A percentile compares a stretch with the other conserved stretches of the same genome.
Evolutionary conservation across 2,329 filamentous ascomycete species (phyloP).

Genomic region (Exophiala dermatitidis): DNA sequence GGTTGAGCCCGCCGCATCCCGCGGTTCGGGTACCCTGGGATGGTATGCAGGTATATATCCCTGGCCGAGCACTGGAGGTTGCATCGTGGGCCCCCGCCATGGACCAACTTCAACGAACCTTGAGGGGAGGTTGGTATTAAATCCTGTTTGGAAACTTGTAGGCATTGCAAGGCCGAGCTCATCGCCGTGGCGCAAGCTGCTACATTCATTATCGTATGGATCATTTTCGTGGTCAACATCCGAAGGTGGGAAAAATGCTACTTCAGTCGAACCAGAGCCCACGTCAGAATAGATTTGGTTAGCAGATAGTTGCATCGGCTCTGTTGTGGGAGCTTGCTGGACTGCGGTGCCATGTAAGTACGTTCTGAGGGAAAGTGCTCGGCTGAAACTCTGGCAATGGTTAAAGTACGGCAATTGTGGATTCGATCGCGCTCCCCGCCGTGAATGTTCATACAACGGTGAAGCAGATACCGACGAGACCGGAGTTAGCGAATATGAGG

Average conservation of each 20-base stretch:
- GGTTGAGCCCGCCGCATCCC: background rate
- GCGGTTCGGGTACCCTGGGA: slow-evolving; percentile 4
- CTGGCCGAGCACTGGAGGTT: background rate
- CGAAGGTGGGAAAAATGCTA: slow-evolving; percentile 6
- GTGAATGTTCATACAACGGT: slow-evolving; percentile 7
- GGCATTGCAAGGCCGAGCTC: slow-evolving; percentile 16
- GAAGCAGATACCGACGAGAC: slow-evolving; percentile 13
- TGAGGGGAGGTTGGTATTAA: background rate
- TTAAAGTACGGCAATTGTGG: slow-evolving; percentile 8
- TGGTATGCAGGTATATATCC: slow-evolving; percentile 10
- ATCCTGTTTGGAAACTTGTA: slow-evolving; percentile 11
- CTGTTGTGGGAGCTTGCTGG: background rate
- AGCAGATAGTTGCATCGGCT: background rate
- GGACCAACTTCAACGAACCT: slow-evolving; percentile 4
- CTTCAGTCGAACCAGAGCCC: background rate
- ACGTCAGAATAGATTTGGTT: background rate
- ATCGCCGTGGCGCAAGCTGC: slow-evolving; percentile 22
- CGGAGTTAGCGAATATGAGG: slow-evolving; percentile 16
- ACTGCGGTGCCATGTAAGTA: background rate
- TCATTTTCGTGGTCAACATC: slow-evolving; percentile 14
- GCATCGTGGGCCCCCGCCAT: background rate
- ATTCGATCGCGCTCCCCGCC: background rate
- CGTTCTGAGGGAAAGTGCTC: slow-evolving; percentile 13
- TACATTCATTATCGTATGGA: slow-evolving; percentile 14
- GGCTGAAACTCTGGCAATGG: slow-evolving; percentile 17